Evolutionary conservation across 257 asterid species (phyloP).

Genomic region (Knoxia roxburghii): DNA sequence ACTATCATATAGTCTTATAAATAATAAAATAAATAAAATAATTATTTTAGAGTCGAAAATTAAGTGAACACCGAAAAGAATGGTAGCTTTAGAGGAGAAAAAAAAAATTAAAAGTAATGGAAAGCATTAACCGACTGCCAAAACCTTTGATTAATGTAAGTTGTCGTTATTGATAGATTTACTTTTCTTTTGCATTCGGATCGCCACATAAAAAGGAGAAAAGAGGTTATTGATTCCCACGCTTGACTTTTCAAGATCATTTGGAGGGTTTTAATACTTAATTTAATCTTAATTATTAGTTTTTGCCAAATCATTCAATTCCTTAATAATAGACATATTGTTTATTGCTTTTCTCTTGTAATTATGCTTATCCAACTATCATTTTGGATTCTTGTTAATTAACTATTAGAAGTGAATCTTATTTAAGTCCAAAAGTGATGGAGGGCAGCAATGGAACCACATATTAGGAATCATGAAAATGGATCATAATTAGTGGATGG

Average conservation of each 20-base stretch:
- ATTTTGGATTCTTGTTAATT: background rate
- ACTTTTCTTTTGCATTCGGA: conserved; percentile 10
- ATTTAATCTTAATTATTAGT: background rate
- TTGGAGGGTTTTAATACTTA: background rate
- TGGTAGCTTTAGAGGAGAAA: conserved; percentile 9
- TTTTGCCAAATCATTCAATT: conserved; percentile 6
- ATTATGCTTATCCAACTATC: conserved; percentile 21
- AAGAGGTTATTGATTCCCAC: background rate
- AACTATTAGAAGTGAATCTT: conserved; percentile 7
- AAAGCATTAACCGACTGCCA: conserved; percentile 7
- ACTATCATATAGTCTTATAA: too few relatives aligned
- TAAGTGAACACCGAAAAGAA: background rate
- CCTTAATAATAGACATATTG: conserved; percentile 2
- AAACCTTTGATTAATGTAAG: background rate
- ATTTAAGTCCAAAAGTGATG: background rate
- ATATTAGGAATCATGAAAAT: background rate
- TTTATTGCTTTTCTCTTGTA: background rate
- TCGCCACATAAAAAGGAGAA: conserved; percentile 22
- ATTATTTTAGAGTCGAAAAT: too few relatives aligned
- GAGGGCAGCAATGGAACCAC: background rate
- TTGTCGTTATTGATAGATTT: conserved; percentile 4
- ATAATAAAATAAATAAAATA: too few relatives aligned
- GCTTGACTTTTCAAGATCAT: conserved; percentile 6
- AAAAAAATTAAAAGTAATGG: conserved; percentile 4
- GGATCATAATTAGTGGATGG: conserved; percentile 15